phyloP scores from a whole-genome alignment of 2,329 filamentous ascomycete genomes.

The Daldinia sp. region DNA sequence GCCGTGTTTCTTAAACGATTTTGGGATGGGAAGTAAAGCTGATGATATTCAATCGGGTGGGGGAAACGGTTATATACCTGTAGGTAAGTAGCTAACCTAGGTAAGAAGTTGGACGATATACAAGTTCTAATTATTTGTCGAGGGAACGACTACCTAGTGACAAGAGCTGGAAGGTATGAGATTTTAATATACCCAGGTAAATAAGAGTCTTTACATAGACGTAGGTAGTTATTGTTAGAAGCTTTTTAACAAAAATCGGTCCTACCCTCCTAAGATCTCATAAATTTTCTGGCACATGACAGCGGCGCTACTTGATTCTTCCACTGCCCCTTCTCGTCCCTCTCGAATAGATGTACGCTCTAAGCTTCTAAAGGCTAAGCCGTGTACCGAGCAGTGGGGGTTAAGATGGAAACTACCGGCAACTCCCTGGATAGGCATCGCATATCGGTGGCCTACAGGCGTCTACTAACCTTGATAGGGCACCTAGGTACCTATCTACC shows the following conservation, averaged over 20 bases:
- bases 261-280: slow-evolving; percentile 2
- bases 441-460: neutral
- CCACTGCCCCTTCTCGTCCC: neutral
- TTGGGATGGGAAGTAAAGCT: neutral
- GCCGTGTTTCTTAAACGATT: neutral
- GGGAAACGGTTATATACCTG: neutral
- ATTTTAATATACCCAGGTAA: neutral
- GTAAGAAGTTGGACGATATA: neutral
- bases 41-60: neutral
- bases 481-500: too few species aligned
- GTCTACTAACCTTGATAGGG: too few species aligned
- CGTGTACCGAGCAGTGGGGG: slow-evolving; percentile 22
- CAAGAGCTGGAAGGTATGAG: neutral
- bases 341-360: neutral
- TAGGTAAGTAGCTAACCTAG: too few species aligned
- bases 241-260: slow-evolving; percentile 9
- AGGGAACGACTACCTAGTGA: too few species aligned
- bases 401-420: slow-evolving; percentile 26
- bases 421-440: slow-evolving; percentile 10
- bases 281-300: slow-evolving; percentile 31
- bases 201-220: neutral
- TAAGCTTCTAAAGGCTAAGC: slow-evolving; percentile 23
- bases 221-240: neutral
- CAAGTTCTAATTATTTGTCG: neutral
- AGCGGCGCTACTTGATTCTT: slow-evolving; percentile 20